These are phyloP conservation scores for Exophiala phaeomuriformis DNA, from an alignment of 2,329 filamentous ascomycete genomes.

Conservation along the genomic window DNA sequence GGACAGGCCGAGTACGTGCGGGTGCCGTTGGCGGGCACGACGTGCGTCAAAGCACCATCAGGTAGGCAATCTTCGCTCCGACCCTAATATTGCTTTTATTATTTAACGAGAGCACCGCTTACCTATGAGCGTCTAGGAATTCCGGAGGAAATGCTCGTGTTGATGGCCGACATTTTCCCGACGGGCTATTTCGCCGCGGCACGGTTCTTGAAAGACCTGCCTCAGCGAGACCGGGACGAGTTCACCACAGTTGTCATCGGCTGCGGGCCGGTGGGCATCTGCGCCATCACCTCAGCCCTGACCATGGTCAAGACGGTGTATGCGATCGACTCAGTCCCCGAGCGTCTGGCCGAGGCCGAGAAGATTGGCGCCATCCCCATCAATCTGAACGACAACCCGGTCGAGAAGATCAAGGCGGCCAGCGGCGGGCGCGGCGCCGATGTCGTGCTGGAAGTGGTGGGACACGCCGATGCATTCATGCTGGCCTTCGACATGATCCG, in stretches of 20 bases:
- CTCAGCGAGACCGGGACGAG: slow-evolving; percentile 23
- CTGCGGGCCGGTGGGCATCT: slow-evolving; percentile 57
- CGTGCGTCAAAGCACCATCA: slow-evolving; percentile 41
- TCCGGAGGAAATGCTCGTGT: slow-evolving; percentile 30
- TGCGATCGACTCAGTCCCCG: slow-evolving; percentile 56
- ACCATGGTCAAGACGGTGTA: slow-evolving; percentile 56
- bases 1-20: slow-evolving; percentile 52
- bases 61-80: slow-evolving; percentile 3
- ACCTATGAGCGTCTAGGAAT: slow-evolving; percentile 19
- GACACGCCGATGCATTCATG: slow-evolving; percentile 25
- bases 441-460: slow-evolving; percentile 31
- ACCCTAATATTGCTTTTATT: neutral
- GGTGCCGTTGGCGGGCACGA: slow-evolving; percentile 46
- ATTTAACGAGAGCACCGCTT: neutral
- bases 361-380: slow-evolving; percentile 57
- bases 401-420: slow-evolving; percentile 53
- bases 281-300: slow-evolving; percentile 59
- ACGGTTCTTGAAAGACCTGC: slow-evolving; percentile 26
- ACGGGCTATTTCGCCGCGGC: slow-evolving; percentile 27
- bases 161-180: slow-evolving; percentile 30
- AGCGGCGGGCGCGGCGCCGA: slow-evolving; percentile 65
- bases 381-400: slow-evolving; percentile 51
- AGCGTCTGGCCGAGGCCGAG: slow-evolving; percentile 51
- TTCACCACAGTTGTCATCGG: slow-evolving; percentile 55
- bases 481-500: slow-evolving; percentile 27